These are phyloP conservation scores for Vinca minor DNA, from an alignment of 257 asterid genomes.

Conservation along the genomic window DNA sequence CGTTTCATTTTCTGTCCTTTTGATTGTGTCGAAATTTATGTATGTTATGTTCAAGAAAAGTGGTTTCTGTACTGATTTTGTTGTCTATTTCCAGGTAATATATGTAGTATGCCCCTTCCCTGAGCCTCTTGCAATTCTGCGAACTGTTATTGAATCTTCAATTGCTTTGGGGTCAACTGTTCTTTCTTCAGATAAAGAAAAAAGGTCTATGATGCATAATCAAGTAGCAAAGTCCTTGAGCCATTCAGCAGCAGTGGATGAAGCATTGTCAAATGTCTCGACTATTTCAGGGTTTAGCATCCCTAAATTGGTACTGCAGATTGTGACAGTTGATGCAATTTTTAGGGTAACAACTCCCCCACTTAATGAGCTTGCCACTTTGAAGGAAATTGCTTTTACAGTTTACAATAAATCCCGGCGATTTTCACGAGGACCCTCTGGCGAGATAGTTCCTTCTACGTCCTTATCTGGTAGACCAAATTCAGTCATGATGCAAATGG, in stretches of 20 bases:
- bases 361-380: constrained; percentile 67
- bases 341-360: constrained; percentile 90
- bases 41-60: not conserved
- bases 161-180: constrained; percentile 79
- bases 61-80: constrained; percentile 7
- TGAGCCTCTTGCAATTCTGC: constrained; percentile 91
- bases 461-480: constrained; percentile 63
- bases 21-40: too few species aligned
- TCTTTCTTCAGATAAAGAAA: constrained; percentile 85
- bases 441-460: constrained; percentile 44
- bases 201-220: constrained; percentile 77
- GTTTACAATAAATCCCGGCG: constrained; percentile 91
- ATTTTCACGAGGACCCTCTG: constrained; percentile 60
- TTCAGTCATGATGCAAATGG: constrained; percentile 64
- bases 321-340: constrained; percentile 91
- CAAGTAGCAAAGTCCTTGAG: constrained; percentile 97
- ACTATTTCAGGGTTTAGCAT: constrained; percentile 84
- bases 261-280: constrained; percentile 76
- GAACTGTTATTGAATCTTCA: constrained; percentile 86
- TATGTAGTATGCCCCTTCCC: constrained; percentile 99
- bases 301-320: constrained; percentile 90
- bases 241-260: constrained; percentile 79
- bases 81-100: constrained; percentile 54
- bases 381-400: constrained; percentile 95
- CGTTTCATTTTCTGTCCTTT: not conserved